Evolutionary conservation across 768 basidiomycete genomes (phyloP), one percentile per base, ranked within the genome.

Genomic region (Neoboletus brunneissimus): DNA sequence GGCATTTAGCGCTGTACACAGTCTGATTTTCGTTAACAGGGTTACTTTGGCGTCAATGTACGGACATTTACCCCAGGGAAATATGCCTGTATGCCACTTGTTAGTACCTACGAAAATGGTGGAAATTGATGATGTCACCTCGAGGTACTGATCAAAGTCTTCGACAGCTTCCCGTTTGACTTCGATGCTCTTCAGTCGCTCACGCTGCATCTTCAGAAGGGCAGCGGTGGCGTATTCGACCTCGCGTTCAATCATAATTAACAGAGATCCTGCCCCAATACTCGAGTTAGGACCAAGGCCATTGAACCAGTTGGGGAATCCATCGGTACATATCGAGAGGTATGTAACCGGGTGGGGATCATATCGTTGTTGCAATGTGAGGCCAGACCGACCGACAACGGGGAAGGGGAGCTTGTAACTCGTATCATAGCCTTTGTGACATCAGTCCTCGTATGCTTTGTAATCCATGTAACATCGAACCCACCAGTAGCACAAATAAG

Each of bases 291-390:
- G 85, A 0, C 86, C 85, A 11, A 81, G 62, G 20, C 72, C 64
- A 52, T 78, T 73, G 74, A 87, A 87, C 78, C 79, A 82, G 68
- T 86, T 88, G n/a, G 87, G 87, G 69, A 87, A 87, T 9, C 81
- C 83, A 46, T 85, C 81, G 20, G 82, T 77, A 22, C 80, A 78
- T 32, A 87, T 64, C 8, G 81, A 75, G 7, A 88, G 75, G 67
- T 89, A 89, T 5, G 82, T 79, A 12, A 69, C 67, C 2, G 86
- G 83, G 60, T 82, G 75, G 4, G 84, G 82, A 1, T 67, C 73
- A 67, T 81, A 85, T 53, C 78, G 77, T n/a, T 81, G 76, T 51
- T 77, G 76, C 5, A 88, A 70, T 50, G 79, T 74, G 10, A 77
- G 61, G 3, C 85, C 84, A 22, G 75, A 69, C 13, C 82, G 79